Conservation (phyloP, 805 yeast species). For the Zygoascus bituminiphila region DNA sequence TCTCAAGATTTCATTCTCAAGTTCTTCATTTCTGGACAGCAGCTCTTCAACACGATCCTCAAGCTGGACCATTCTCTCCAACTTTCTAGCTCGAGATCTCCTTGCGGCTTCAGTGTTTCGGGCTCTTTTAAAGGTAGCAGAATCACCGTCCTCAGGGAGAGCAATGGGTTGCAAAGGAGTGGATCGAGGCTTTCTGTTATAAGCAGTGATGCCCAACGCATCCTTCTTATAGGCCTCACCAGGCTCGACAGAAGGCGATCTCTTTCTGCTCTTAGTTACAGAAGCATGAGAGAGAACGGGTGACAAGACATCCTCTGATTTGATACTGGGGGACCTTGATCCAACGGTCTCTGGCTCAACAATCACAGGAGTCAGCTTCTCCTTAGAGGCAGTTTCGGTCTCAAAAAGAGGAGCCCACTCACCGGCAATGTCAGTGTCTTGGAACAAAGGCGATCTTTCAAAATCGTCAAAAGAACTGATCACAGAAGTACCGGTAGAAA, state of each 20-base stretch:
- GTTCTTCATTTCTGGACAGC: constrained; percentile 46
- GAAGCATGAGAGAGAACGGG: constrained; percentile 5
- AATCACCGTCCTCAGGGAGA: constrained; percentile 45
- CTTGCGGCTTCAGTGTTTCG: constrained; percentile 97
- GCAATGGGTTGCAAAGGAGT: constrained; percentile 66
- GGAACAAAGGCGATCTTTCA: constrained; percentile 28
- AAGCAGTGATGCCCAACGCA: constrained; percentile 65
- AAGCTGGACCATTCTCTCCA: constrained; percentile 78
- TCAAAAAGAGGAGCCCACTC: constrained; percentile 31
- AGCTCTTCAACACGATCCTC: constrained; percentile 67
- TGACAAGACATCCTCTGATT: neutral
- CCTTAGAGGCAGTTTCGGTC: constrained; percentile 6
- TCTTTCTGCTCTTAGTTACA: constrained; percentile 12
- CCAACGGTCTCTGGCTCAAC: neutral
- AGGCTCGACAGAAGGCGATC: constrained; percentile 10
- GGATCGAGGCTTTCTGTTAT: constrained; percentile 68
- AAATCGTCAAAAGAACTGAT: constrained; percentile 15
- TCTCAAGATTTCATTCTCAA: constrained; percentile 57
- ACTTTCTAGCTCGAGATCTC: constrained; percentile 86
- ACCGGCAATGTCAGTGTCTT: constrained; percentile 22
- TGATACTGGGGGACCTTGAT: neutral
- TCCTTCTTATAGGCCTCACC: constrained; percentile 39
- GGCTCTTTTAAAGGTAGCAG: constrained; percentile 79
- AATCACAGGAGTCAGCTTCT: neutral
- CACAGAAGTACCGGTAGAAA: constrained; percentile 7